phyloP scores from a whole-genome alignment of 2,329 filamentous ascomycete genomes.

The Dendrostoma leiphaemia region DNA sequence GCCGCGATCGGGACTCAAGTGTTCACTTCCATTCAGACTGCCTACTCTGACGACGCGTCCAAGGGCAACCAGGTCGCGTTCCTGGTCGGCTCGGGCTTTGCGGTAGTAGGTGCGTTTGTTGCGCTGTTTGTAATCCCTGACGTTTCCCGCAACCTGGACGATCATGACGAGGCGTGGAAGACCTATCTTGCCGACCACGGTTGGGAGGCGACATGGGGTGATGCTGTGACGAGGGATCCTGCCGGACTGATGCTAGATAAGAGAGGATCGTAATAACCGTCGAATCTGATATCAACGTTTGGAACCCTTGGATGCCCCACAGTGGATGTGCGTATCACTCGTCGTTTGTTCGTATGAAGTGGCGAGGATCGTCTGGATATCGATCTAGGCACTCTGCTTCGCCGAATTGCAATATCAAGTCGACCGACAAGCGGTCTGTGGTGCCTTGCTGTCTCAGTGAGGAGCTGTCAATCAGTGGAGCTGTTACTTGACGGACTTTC shows the following conservation, averaged over 20 bases:
- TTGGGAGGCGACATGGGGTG: conserved; percentile 36
- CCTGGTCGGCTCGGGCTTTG: conserved; percentile 49
- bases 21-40: conserved; percentile 48
- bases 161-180: conserved; percentile 43
- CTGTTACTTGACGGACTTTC: too few relatives aligned
- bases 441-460: too few relatives aligned
- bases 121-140: conserved; percentile 46
- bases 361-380: too few relatives aligned
- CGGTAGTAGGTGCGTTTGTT: conserved; percentile 41
- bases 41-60: conserved; percentile 35
- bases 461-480: too few relatives aligned
- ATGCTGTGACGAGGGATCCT: conserved; percentile 28
- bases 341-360: too few relatives aligned
- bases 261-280: conserved; percentile 15
- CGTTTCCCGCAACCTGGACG: conserved; percentile 38
- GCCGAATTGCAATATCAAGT: too few relatives aligned
- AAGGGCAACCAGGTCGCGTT: conserved; percentile 49
- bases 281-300: too few relatives aligned
- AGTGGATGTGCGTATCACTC: too few relatives aligned
- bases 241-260: conserved; percentile 23
- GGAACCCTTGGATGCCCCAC: too few relatives aligned
- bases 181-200: conserved; percentile 41
- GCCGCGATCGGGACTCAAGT: conserved; percentile 49
- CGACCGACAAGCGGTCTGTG: too few relatives aligned
- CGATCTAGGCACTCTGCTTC: too few relatives aligned